Base-by-base conservation (phyloP, 495 filamentous ascomycete species). In the Echria macrotheca region DNA sequence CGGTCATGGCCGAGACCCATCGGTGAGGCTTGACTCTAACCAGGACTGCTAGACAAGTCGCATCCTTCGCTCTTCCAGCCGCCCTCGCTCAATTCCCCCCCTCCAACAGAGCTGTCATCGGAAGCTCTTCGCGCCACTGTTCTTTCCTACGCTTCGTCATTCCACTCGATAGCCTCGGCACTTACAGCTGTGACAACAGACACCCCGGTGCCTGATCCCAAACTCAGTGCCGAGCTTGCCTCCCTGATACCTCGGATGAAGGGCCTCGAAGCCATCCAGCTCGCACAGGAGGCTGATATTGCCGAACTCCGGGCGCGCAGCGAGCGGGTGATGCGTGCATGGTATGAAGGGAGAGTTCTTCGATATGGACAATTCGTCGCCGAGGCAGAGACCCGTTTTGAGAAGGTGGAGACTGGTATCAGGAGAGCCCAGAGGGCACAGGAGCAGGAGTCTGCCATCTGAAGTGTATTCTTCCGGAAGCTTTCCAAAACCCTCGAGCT, bases 261-360 rank as follows among this genome's bases (percentile, higher is more conserved):
- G 43, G 77, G 71, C n/a, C 54, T 86, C 4, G 76, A 84, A 54
- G 68, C 73, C 18, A 69, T 71, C 21, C 90, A 96, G 67, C 64
- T 78, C 4, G 73, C 78, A 17, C 91, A 95, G 65, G 79, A 76
- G n/a, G 69, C 71, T 18, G 77, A 86, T 54, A 79, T 96, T 26
- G 79, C 83, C 21, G 81, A 81, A 49, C 63, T 98, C 49, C 65
- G 89, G 39, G 71, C 74, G n/a, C 73, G 86, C 15, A 94, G 80
- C 48, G 91, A 89, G 47, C 63, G 65, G 19, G 67, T 82, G n/a
- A 62, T 96, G 47, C 78, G 88, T 64, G 65, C 77, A 14, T 96
- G 90, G 89, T 91, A 94, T 68, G 81, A 90, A 57, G 65, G 81
- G 40, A 76, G 81, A 10, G 70, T 91, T 44, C 63, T 95, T 31